Percentiles rank a stretch among this genome's conserved stretches.
These are phyloP conservation scores for Suhomyces panamericanus DNA, from an alignment of 1,139 yeast species.

Conservation along the genomic window DNA sequence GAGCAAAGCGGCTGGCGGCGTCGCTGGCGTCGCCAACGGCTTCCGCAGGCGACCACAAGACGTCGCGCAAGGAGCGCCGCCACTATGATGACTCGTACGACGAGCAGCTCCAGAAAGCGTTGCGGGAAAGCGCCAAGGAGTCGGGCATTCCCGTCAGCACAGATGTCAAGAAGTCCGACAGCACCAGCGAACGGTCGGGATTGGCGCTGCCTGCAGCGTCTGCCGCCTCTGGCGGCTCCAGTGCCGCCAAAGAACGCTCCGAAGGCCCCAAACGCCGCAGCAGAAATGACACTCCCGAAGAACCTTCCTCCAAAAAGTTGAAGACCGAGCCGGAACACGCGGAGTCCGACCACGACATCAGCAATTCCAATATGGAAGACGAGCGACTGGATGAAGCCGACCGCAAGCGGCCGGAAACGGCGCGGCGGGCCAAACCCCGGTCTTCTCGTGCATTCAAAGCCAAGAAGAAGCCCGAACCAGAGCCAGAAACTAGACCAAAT, in stretches of 20 bases:
- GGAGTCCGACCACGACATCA: conserved; percentile 17
- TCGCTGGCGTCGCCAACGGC: conserved; percentile 15
- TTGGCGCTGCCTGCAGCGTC: conserved; percentile 2
- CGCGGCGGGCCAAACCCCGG: conserved; percentile 12
- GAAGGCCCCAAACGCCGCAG: conserved; percentile 8
- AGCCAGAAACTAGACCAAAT: background rate
- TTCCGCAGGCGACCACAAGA: conserved; percentile 25
- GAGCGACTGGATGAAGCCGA: conserved; percentile 20
- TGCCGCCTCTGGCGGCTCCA: background rate
- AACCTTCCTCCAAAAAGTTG: conserved; percentile 2
- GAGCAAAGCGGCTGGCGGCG: conserved; percentile 16
- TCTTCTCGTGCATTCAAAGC: conserved; percentile 9
- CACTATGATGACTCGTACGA: conserved; percentile 59
- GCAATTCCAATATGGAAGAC: conserved; percentile 20
- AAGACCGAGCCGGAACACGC: conserved; percentile 17
- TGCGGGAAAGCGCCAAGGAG: conserved; percentile 67
- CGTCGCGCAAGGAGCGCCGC: conserved; percentile 33
- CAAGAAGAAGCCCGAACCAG: conserved; percentile 7
- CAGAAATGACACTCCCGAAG: conserved; percentile 7
- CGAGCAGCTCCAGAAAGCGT: conserved; percentile 65
- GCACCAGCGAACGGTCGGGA: conserved; percentile 17
- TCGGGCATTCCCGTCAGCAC: conserved; percentile 21
- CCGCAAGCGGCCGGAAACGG: conserved; percentile 13
- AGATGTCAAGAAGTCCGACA: conserved; percentile 18
- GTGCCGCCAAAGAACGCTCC: conserved; percentile 4